A percentile compares a stretch with the other conserved stretches of the same genome.
Conservation (phyloP, 768 basidiomycete genomes). For the Asterophora parasitica region DNA sequence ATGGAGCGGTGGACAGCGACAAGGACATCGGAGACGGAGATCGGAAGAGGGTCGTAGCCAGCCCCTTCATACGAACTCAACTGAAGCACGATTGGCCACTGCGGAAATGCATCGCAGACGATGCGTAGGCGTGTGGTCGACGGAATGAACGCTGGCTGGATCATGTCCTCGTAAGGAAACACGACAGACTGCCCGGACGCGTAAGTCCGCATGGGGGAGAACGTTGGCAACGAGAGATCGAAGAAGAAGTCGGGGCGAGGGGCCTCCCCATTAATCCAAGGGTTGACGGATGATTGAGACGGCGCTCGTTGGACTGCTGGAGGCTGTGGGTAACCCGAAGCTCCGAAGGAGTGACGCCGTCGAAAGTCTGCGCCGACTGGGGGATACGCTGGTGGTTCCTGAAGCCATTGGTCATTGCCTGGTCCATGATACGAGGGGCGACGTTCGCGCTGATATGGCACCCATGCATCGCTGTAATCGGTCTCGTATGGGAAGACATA, state of each 20-base stretch:
- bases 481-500: constrained; percentile 5
- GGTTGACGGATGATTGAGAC: constrained; percentile 33
- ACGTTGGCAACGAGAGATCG: constrained; percentile 47
- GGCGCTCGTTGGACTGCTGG: not conserved
- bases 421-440: constrained; percentile 9
- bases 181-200: constrained; percentile 32
- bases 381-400: not conserved
- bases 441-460: not conserved
- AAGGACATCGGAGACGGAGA: constrained; percentile 58
- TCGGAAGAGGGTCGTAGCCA: constrained; percentile 31
- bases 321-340: constrained; percentile 21
- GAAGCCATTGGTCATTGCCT: not conserved
- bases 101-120: constrained; percentile 47
- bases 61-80: constrained; percentile 24
- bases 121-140: constrained; percentile 51
- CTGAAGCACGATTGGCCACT: constrained; percentile 59
- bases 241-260: constrained; percentile 45
- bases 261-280: constrained; percentile 49
- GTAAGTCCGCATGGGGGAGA: constrained; percentile 38
- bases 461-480: not conserved
- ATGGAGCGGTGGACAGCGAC: constrained; percentile 44
- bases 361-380: not conserved
- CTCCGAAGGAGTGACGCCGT: constrained; percentile 12
- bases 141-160: constrained; percentile 53
- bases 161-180: constrained; percentile 42